A percentile compares a stretch with the other conserved stretches of the same genome.
Conservation (phyloP, 352 stramenopile species). For the Globisporangium cylindrosporum region DNA sequence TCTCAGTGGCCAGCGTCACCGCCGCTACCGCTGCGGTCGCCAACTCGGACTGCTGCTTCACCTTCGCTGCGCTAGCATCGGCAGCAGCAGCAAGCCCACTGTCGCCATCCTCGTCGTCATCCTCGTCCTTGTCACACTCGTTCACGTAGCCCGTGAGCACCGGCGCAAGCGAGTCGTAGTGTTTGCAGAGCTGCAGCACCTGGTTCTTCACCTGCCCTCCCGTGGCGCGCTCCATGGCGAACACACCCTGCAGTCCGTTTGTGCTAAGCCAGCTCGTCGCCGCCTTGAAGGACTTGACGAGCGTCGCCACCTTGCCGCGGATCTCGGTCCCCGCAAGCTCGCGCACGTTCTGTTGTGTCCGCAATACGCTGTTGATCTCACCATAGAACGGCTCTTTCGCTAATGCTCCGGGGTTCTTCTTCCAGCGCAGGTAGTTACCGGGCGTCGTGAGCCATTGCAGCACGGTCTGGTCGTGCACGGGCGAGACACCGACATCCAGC, state of each 20-base stretch:
- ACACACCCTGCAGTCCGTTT: constrained; percentile 24
- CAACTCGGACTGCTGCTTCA: constrained; percentile 2
- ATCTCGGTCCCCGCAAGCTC: constrained; percentile 27
- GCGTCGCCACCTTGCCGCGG: constrained; percentile 22
- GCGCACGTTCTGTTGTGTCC: constrained; percentile 21
- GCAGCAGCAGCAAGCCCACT: background rate
- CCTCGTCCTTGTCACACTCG: constrained; percentile 19
- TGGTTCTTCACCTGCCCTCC: constrained; percentile 28
- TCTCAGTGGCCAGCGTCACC: background rate
- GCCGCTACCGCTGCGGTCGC: background rate
- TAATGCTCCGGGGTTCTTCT: constrained; percentile 15
- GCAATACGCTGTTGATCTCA: constrained; percentile 37
- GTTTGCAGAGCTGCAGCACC: constrained; percentile 35
- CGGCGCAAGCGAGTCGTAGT: constrained; percentile 35
- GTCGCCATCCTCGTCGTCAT: background rate
- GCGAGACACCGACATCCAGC: constrained; percentile 18
- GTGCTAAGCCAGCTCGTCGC: constrained; percentile 33
- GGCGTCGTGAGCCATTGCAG: constrained; percentile 36
- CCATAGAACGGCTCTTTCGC: constrained; percentile 31
- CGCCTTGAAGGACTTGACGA: constrained; percentile 37
- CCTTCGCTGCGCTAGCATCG: background rate
- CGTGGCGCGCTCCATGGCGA: constrained; percentile 24
- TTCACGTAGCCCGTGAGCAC: constrained; percentile 30
- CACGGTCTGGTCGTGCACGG: constrained; percentile 25
- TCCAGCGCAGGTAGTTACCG: constrained; percentile 40